phyloP scores from a whole-genome alignment of 441 rosid genomes.

The Pelargonium fulgidum region DNA sequence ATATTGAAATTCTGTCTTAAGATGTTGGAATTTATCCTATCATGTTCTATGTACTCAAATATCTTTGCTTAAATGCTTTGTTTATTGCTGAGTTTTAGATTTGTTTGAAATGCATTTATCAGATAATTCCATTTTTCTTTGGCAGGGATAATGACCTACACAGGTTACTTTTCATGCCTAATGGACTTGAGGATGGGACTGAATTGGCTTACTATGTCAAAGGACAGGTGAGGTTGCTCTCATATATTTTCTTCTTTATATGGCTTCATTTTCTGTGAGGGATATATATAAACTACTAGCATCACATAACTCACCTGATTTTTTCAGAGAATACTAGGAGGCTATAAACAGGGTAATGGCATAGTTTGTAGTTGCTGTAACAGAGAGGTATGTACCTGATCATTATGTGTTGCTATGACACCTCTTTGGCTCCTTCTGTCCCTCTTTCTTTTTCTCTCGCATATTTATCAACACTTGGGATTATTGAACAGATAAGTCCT shows the following conservation, averaged over 20 bases:
- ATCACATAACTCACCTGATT: constrained; percentile 2
- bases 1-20: neutral
- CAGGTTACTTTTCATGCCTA: constrained; percentile 74
- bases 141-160: constrained; percentile 91
- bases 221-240: constrained; percentile 57
- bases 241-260: neutral
- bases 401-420: neutral
- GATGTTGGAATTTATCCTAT: neutral
- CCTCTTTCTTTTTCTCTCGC: constrained; percentile 8
- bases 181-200: constrained; percentile 91
- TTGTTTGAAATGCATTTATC: constrained; percentile 13
- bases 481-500: constrained; percentile 71
- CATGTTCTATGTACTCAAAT: neutral
- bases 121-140: constrained; percentile 11
- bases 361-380: constrained; percentile 74
- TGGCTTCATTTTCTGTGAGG: constrained; percentile 3
- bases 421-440: neutral
- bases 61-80: constrained; percentile 3
- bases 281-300: neutral
- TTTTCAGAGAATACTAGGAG: constrained; percentile 56
- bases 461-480: constrained; percentile 7
- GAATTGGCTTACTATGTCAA: constrained; percentile 72
- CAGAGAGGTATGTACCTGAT: constrained; percentile 45
- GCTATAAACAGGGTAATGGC: constrained; percentile 84
- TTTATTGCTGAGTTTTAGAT: neutral